Conservation (phyloP, 768 basidiomycete species). For the Auricularia cornea region DNA sequence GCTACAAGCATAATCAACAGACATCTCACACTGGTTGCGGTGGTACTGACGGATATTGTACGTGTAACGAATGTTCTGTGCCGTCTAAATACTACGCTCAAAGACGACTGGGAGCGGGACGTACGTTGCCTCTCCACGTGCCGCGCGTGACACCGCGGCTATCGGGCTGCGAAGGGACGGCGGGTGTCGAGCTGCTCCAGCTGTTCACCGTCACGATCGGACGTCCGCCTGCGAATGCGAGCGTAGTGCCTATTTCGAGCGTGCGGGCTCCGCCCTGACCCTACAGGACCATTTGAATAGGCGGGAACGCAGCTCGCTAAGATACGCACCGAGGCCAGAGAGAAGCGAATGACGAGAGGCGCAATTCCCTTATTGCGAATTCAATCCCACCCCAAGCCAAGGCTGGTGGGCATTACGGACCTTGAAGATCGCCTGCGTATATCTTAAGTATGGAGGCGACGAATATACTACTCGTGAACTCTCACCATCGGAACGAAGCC, state of each 20-base stretch:
- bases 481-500: constrained; percentile 44
- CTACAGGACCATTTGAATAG: constrained; percentile 33
- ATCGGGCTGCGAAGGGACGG: constrained; percentile 32
- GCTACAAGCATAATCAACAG: background rate
- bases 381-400: no score
- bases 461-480: no score
- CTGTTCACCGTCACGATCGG: constrained; percentile 38
- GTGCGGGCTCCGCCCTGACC: constrained; percentile 41
- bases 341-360: constrained; percentile 30
- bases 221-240: constrained; percentile 39
- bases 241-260: constrained; percentile 37
- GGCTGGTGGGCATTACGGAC: no score
- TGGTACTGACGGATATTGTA: background rate
- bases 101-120: constrained; percentile 3
- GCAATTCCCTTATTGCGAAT: constrained; percentile 40
- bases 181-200: constrained; percentile 35
- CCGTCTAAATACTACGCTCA: background rate
- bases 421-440: no score
- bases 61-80: background rate
- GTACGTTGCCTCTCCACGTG: constrained; percentile 35
- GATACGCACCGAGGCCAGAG: constrained; percentile 1
- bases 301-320: no score
- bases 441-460: no score
- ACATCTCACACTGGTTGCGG: background rate
- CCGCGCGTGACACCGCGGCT: constrained; percentile 43